These are phyloP conservation scores for Cutaneotrichosporon sp. DNA, from an alignment of 1,284 basidiomycete species.

Conservation along the genomic window DNA sequence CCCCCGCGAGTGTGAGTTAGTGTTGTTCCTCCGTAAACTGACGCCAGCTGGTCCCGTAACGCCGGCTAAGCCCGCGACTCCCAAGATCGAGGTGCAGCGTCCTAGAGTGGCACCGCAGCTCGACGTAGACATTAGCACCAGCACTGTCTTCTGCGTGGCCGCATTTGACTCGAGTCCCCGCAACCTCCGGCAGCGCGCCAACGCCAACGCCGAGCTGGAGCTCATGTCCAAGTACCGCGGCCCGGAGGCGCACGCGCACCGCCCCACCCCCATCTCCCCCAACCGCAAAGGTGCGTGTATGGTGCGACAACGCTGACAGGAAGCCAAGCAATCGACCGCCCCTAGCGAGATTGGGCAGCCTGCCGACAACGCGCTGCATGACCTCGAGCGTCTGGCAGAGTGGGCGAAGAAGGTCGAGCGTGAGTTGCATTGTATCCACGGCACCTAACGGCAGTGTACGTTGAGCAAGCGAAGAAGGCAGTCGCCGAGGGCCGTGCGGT, in stretches of 20 bases:
- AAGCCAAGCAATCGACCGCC: constrained; percentile 17
- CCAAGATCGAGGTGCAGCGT: neutral
- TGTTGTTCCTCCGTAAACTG: too few relatives aligned
- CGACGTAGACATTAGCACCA: constrained; percentile 10
- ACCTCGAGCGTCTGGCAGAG: constrained; percentile 39
- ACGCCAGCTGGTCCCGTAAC: neutral
- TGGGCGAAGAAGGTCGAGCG: constrained; percentile 46
- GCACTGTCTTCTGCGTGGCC: neutral
- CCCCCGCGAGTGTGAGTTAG: neutral
- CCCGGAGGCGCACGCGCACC: neutral
- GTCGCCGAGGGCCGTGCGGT: constrained; percentile 38
- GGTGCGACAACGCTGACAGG: neutral
- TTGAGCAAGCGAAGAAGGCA: constrained; percentile 43
- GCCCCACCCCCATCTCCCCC: neutral
- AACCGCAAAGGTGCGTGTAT: neutral
- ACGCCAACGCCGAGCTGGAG: neutral
- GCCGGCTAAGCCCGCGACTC: neutral
- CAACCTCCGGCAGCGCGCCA: neutral
- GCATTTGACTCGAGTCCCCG: neutral
- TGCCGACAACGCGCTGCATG: constrained; percentile 28
- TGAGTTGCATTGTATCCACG: too few relatives aligned
- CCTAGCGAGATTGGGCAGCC: constrained; percentile 19
- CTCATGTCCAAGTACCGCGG: constrained; percentile 2
- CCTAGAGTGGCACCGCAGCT: constrained; percentile 7
- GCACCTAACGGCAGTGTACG: constrained; percentile 29